A percentile compares a stretch with the other conserved stretches of the same genome.
phyloP scores from a whole-genome alignment of 331 rosid species.

The Stylosanthes scabra region DNA sequence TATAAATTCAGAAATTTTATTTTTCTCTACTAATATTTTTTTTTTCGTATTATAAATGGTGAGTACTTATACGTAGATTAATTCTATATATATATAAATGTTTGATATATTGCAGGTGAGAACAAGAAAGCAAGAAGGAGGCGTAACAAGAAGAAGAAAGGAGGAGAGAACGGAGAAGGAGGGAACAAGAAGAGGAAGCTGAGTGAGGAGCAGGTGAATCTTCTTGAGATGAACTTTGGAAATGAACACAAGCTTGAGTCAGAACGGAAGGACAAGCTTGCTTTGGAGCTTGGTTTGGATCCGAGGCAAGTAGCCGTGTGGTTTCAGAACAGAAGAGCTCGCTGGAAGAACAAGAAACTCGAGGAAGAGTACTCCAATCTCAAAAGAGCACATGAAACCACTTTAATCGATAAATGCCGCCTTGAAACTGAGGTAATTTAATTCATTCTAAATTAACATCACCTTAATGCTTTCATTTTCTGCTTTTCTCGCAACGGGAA shows the following conservation, averaged over 20 bases:
- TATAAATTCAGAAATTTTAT: too few relatives aligned
- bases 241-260: slow-evolving; percentile 87
- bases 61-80: too few relatives aligned
- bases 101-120: slow-evolving; percentile 60
- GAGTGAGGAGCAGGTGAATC: slow-evolving; percentile 65
- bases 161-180: slow-evolving; percentile 52
- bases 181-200: slow-evolving; percentile 80
- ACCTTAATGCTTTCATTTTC: too few relatives aligned
- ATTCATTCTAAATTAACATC: not conserved
- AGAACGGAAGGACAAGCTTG: slow-evolving; percentile 75
- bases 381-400: slow-evolving; percentile 60
- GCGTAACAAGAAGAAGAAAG: slow-evolving; percentile 68
- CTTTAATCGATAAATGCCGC: slow-evolving; percentile 65
- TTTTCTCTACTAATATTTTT: too few relatives aligned
- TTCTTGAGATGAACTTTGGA: slow-evolving; percentile 69
- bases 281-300: slow-evolving; percentile 85
- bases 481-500: too few relatives aligned
- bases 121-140: slow-evolving; percentile 59
- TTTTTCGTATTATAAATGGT: too few relatives aligned
- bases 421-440: slow-evolving; percentile 76
- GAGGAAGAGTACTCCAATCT: slow-evolving; percentile 80
- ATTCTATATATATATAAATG: too few relatives aligned
- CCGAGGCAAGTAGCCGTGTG: slow-evolving; percentile 98
- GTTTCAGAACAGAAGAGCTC: slow-evolving; percentile 94
- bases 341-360: slow-evolving; percentile 95